Percentiles rank a stretch among this genome's conserved stretches.
These are phyloP conservation scores for Tylopilus sp. DNA, from an alignment of 768 basidiomycete genomes.

Conservation along the genomic window DNA sequence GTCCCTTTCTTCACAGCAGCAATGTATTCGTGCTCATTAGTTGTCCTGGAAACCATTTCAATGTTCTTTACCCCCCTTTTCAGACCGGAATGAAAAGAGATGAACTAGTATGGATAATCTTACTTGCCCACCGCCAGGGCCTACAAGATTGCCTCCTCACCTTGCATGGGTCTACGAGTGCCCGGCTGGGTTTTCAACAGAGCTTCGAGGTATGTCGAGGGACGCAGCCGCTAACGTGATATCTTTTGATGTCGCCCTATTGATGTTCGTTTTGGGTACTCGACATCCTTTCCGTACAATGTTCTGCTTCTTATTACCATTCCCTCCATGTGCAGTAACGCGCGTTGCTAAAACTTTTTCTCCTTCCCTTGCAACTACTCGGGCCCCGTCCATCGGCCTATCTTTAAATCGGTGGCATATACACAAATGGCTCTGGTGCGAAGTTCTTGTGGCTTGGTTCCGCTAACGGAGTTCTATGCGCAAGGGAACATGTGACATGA, in stretches of 20 bases:
- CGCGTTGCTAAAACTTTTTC: not conserved
- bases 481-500: not conserved
- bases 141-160: not conserved
- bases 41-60: constrained; percentile 19
- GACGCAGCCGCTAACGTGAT: constrained; percentile 28
- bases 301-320: not conserved
- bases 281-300: constrained; percentile 5
- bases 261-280: constrained; percentile 13
- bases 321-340: not conserved
- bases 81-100: constrained; percentile 14
- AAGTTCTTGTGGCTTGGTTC: not conserved
- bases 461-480: not conserved
- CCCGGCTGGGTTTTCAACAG: constrained; percentile 31
- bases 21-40: constrained; percentile 22
- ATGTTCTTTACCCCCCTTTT: constrained; percentile 27
- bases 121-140: not conserved
- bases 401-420: not conserved
- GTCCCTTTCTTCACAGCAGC: constrained; percentile 33
- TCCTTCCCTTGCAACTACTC: not conserved
- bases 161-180: constrained; percentile 29
- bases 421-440: too few species aligned
- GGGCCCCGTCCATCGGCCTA: not conserved
- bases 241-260: constrained; percentile 21
- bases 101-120: not conserved
- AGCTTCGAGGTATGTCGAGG: constrained; percentile 17